Percentiles rank a stretch among this genome's conserved stretches.
Conservation (phyloP, 768 basidiomycete species). For the Tricholoma hemisulphureum region DNA sequence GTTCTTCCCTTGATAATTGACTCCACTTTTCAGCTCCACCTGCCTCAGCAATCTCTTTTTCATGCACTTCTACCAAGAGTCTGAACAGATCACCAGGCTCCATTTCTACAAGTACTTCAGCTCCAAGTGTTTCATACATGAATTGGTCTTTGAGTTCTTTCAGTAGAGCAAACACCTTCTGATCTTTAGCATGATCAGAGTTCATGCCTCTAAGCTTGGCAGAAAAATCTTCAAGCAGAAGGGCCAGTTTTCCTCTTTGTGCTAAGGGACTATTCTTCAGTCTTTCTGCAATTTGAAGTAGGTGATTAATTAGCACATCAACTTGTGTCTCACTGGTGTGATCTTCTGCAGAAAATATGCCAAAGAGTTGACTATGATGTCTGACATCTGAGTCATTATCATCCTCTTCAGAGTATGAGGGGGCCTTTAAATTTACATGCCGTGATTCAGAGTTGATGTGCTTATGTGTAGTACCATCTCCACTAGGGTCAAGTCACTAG, state of each 20-base stretch:
- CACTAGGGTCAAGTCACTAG: conserved; percentile 14
- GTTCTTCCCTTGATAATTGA: conserved; percentile 18
- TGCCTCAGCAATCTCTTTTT: conserved; percentile 19
- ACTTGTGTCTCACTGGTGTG: conserved; percentile 26
- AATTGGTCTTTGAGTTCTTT: conserved; percentile 16
- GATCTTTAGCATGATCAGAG: conserved; percentile 23
- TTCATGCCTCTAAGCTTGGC: conserved; percentile 21
- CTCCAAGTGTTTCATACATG: conserved; percentile 15
- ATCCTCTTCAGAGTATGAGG: neutral
- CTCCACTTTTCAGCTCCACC: conserved; percentile 28
- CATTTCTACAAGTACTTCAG: conserved; percentile 9
- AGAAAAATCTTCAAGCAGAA: conserved; percentile 2
- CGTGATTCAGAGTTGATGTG: conserved; percentile 17
- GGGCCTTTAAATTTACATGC: neutral
- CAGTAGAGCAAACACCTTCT: conserved; percentile 15
- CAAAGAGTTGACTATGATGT: conserved; percentile 6
- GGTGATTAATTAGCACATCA: neutral
- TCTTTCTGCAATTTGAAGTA: neutral
- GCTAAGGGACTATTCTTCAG: neutral
- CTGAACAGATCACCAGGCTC: conserved; percentile 13
- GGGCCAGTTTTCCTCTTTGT: neutral
- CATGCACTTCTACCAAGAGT: conserved; percentile 16
- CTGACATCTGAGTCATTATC: neutral
- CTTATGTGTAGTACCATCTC: conserved; percentile 22
- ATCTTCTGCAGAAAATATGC: conserved; percentile 11